phyloP scores from a whole-genome alignment of 192 early-diverging fungal species.

The Mortierella antarctica region DNA sequence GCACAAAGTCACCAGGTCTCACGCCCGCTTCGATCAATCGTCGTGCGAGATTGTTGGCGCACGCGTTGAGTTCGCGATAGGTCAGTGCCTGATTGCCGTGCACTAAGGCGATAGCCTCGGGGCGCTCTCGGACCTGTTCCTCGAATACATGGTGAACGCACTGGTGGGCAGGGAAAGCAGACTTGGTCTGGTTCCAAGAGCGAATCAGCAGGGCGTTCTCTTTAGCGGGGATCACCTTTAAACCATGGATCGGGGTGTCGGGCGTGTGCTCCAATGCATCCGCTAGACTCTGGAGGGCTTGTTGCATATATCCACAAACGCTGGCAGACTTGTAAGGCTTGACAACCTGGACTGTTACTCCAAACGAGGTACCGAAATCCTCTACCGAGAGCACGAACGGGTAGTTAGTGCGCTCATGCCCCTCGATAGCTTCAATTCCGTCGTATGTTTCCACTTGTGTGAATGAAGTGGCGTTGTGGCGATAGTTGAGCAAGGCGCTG shows the following conservation, averaged over 20 bases:
- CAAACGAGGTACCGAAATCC: not conserved
- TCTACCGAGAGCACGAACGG: constrained; percentile 12
- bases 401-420: not conserved
- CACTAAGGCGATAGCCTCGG: constrained; percentile 9
- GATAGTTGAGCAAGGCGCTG: constrained; percentile 7
- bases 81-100: constrained; percentile 7
- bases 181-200: constrained; percentile 1
- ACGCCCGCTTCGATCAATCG: constrained; percentile 8
- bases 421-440: not conserved
- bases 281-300: constrained; percentile 1
- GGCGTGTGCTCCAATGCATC: constrained; percentile 1
- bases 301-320: constrained; percentile 3
- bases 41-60: constrained; percentile 10
- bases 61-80: constrained; percentile 16
- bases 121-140: not conserved
- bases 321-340: not conserved
- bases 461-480: not conserved
- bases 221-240: constrained; percentile 6
- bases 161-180: not conserved
- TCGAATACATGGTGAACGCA: constrained; percentile 10
- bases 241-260: not conserved
- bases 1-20: not conserved
- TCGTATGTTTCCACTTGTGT: not conserved
- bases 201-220: not conserved
- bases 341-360: not conserved